Conservation (phyloP, 2,329 filamentous ascomycete genomes). For the Hymenoscyphus occultus region DNA sequence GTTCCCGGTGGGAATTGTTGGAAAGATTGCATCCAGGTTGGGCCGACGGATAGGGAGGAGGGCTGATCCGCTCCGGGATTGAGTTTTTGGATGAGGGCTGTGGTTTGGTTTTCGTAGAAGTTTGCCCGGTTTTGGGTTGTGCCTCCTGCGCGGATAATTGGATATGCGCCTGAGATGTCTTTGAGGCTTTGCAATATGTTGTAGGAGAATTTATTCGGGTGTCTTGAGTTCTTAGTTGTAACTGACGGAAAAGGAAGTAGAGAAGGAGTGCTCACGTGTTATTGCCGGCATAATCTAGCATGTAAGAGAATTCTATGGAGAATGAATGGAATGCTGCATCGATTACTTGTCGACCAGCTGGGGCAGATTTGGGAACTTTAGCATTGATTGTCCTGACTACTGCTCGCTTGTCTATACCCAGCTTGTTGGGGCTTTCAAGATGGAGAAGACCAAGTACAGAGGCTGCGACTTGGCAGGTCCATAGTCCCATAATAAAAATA, state of each 20-base stretch:
- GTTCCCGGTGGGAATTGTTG: no score
- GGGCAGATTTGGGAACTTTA: not conserved
- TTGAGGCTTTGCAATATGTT: no score
- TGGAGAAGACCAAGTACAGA: not conserved
- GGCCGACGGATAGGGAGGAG: no score
- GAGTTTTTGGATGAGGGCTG: no score
- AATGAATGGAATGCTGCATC: slow-evolving; percentile 15
- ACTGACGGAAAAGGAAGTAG: not conserved
- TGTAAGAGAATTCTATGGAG: slow-evolving; percentile 20
- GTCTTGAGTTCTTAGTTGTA: not conserved
- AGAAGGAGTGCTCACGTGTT: slow-evolving; percentile 5
- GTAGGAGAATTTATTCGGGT: not conserved
- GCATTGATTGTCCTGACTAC: not conserved
- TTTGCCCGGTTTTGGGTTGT: no score
- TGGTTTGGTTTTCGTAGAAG: no score
- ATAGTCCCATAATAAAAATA: no score
- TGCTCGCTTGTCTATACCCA: not conserved
- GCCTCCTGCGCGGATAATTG: no score
- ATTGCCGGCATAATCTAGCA: slow-evolving; percentile 16
- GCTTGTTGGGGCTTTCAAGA: not conserved
- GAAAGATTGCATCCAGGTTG: no score
- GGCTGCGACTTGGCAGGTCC: no score
- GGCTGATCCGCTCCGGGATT: no score
- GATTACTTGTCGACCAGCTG: not conserved
- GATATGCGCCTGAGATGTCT: no score